Base-by-base conservation (phyloP, 2,329 filamentous ascomycete genomes). In the Massarina eburnea region DNA sequence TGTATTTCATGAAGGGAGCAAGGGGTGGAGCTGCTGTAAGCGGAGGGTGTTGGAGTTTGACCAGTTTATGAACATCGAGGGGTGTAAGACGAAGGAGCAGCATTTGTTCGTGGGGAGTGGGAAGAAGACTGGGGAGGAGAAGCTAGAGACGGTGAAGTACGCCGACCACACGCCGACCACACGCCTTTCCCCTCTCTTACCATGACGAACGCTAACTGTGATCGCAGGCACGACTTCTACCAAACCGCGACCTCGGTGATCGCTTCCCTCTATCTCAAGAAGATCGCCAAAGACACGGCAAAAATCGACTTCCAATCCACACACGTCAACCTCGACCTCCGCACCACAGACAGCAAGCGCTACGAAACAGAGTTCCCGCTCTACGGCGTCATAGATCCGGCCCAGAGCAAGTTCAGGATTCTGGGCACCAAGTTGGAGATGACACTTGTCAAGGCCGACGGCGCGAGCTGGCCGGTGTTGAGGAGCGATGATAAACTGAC, bases 1-100 rank as follows among this genome's bases (percentile, higher is more conserved):
- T 19, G 86, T 99, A 57, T 99, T 99, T 75, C 94, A 99, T 70
- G 94, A 99, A 76, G 94, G 94, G 27, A 95, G 89, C 43, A 99
- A 99, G 76, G 94, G 94, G 1, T 99, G 94, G 80, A 91, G 85
- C 48, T 99, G 94, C 77, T 99, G 94, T 76, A 97, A 97, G 81
- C 80, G 90, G 61, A 82, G 91, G 29, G 94, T 99, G 46, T 75
- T 99, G 48, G 94, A 99, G 67, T 99, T 99, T 71, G 91, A 99
- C 69, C 87, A 97, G 71, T 99, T 99, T 73, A 85, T 99, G 85
- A 94, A 89, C 72, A 92, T 99, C 48, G 84, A 88, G 59, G 94
- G 94, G 1, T 99, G 94, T 74, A 84, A 84, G 68, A 91, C 86
- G 34, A 94, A 91, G 72, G 76, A 79, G 34, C 79, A 81, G 49